phyloP scores from a whole-genome alignment of 2,329 filamentous ascomycete genomes.

The Trichophyton schoenleinii region DNA sequence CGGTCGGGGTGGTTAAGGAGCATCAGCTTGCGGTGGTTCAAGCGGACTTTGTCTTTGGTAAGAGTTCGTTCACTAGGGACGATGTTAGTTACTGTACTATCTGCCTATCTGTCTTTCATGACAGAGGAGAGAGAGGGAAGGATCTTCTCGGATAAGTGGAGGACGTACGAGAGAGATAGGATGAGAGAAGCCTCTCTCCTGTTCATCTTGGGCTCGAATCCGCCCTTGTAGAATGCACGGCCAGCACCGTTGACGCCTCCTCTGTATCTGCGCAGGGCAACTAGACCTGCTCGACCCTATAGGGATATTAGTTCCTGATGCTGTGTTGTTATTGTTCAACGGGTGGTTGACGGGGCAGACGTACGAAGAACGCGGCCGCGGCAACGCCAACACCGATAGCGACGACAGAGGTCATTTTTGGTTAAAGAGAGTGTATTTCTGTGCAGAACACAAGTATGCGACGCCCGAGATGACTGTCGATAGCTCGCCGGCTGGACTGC shows the following conservation, averaged over 20 bases:
- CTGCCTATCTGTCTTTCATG: neutral
- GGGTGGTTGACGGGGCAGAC: conserved; percentile 19
- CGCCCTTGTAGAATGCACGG: conserved; percentile 92
- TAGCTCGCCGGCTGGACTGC: neutral
- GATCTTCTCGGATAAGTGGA: neutral
- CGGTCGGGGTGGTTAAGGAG: conserved; percentile 95
- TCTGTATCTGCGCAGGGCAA: conserved; percentile 73
- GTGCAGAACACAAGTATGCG: neutral
- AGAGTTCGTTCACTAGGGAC: conserved; percentile 62
- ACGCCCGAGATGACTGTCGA: neutral
- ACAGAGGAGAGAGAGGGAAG: neutral
- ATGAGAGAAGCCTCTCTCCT: conserved; percentile 83
- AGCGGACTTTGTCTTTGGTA: conserved; percentile 87
- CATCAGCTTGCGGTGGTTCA: conserved; percentile 92
- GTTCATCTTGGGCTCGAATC: conserved; percentile 95
- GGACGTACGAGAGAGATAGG: conserved; percentile 67
- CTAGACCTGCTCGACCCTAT: conserved; percentile 81
- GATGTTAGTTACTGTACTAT: neutral
- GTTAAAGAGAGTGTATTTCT: neutral
- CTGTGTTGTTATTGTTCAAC: conserved; percentile 4
- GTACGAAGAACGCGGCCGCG: conserved; percentile 64
- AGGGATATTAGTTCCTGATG: conserved; percentile 1
- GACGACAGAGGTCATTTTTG: conserved; percentile 22
- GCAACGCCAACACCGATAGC: conserved; percentile 36
- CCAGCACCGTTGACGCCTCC: conserved; percentile 60